Percentiles rank a stretch among this genome's conserved stretches.
Evolutionary conservation across 2,329 filamentous ascomycete species (phyloP).

Genomic region (Sporothrix pallida): DNA sequence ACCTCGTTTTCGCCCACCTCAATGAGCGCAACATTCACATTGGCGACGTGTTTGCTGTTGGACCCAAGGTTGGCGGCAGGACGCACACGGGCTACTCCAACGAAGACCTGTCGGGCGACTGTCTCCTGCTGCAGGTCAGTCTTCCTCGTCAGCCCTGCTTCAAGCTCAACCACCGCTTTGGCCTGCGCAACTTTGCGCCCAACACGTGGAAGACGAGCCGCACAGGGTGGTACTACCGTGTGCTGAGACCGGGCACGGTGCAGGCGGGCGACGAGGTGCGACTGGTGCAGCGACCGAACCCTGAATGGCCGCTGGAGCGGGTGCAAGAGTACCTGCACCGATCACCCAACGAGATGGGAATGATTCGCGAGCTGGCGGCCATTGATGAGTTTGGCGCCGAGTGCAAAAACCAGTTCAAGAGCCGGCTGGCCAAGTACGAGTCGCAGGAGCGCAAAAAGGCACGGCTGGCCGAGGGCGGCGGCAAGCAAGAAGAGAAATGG

Average conservation of each 20-base stretch:
- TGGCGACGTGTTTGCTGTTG: conserved; percentile 63
- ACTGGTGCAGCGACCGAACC: conserved; percentile 61
- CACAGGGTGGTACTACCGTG: conserved; percentile 71
- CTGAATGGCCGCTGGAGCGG: conserved; percentile 66
- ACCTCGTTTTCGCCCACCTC: conserved; percentile 62
- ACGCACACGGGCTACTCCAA: neutral
- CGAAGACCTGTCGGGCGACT: conserved; percentile 39
- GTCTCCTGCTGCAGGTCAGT: conserved; percentile 62
- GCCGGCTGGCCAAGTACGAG: conserved; percentile 55
- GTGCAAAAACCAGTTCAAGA: conserved; percentile 55
- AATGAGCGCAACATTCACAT: conserved; percentile 71
- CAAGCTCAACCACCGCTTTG: conserved; percentile 72
- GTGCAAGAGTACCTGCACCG: conserved; percentile 68
- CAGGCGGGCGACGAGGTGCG: conserved; percentile 61
- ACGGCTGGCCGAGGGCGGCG: conserved; percentile 33
- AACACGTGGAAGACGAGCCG: conserved; percentile 61
- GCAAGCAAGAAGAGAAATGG: conserved; percentile 47
- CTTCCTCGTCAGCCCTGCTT: conserved; percentile 69
- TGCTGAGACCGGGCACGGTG: conserved; percentile 61
- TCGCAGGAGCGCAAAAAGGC: conserved; percentile 40
- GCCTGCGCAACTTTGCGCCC: conserved; percentile 65
- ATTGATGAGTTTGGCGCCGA: conserved; percentile 59
- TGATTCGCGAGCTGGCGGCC: conserved; percentile 58
- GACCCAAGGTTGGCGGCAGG: conserved; percentile 36
- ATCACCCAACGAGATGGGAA: conserved; percentile 56